Evolutionary conservation across 352 stramenopile species (phyloP).

Genomic region (Pseudoperonospora humuli): DNA sequence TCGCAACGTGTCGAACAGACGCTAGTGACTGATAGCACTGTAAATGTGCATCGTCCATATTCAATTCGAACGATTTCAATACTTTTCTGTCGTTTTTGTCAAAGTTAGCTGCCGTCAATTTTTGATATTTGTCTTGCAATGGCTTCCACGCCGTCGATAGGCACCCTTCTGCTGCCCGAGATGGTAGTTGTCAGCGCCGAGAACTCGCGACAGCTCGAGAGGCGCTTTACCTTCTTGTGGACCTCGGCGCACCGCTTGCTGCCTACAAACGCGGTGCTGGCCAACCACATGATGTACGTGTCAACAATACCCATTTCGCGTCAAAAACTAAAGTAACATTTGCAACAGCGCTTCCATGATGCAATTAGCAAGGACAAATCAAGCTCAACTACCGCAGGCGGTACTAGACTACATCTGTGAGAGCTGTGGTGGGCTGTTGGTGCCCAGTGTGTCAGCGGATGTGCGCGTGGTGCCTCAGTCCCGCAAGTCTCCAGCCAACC

Average conservation of each 20-base stretch:
- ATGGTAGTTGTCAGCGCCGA: slow-evolving; percentile 27
- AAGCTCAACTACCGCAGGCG: slow-evolving; percentile 26
- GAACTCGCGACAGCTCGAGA: slow-evolving; percentile 52
- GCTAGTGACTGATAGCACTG: too few species aligned
- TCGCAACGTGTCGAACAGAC: too few species aligned
- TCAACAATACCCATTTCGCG: background rate
- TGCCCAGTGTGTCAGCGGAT: slow-evolving; percentile 50
- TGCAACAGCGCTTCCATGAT: slow-evolving; percentile 45
- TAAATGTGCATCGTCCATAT: too few species aligned
- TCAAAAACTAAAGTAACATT: slow-evolving; percentile 3
- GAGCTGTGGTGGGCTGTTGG: slow-evolving; percentile 43
- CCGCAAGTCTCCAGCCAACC: slow-evolving; percentile 34
- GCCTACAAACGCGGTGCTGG: slow-evolving; percentile 25
- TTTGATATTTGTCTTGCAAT: background rate
- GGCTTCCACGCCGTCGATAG: background rate
- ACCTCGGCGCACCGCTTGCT: slow-evolving; percentile 41
- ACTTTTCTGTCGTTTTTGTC: too few species aligned
- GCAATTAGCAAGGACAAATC: slow-evolving; percentile 31
- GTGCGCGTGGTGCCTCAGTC: slow-evolving; percentile 43
- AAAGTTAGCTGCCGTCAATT: too few species aligned
- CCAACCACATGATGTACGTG: slow-evolving; percentile 47
- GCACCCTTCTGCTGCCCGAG: slow-evolving; percentile 29
- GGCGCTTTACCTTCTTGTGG: slow-evolving; percentile 66
- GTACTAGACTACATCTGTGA: slow-evolving; percentile 69
- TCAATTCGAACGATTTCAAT: too few species aligned